phyloP scores from a whole-genome alignment of 495 filamentous ascomycete genomes.

The Hypoxylon trugodes region DNA sequence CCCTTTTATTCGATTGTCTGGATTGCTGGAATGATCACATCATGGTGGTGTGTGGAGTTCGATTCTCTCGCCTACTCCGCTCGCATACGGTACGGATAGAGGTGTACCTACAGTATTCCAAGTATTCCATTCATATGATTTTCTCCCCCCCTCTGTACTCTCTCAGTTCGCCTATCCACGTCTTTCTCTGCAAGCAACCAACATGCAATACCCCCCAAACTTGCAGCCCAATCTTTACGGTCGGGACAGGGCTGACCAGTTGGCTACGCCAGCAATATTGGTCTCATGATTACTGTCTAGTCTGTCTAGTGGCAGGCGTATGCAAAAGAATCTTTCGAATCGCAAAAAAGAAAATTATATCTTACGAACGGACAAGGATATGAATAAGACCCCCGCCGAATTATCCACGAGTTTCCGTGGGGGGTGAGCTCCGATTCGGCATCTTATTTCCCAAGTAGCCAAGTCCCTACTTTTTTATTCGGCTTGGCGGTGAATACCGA shows the following conservation, averaged over 20 bases:
- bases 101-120: too few species aligned
- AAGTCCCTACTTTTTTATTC: background rate
- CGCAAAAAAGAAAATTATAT: slow-evolving; percentile 16
- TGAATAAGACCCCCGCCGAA: slow-evolving; percentile 17
- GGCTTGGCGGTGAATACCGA: slow-evolving; percentile 37
- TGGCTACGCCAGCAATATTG: slow-evolving; percentile 11
- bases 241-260: slow-evolving; percentile 30
- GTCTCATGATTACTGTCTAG: slow-evolving; percentile 28
- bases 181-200: slow-evolving; percentile 24
- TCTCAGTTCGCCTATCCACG: slow-evolving; percentile 28
- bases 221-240: slow-evolving; percentile 19
- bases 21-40: slow-evolving; percentile 32
- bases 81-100: too few species aligned
- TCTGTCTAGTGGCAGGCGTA: slow-evolving; percentile 1
- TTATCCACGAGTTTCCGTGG: slow-evolving; percentile 37
- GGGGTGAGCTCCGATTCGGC: slow-evolving; percentile 25
- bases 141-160: too few species aligned
- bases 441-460: slow-evolving; percentile 8
- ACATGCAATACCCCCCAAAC: slow-evolving; percentile 18
- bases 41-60: slow-evolving; percentile 26
- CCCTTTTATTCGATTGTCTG: too few species aligned
- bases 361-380: too few species aligned
- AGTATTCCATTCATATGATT: slow-evolving; percentile 20
- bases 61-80: slow-evolving; percentile 18
- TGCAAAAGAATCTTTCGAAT: slow-evolving; percentile 8